Evolutionary conservation across 2,329 filamentous ascomycete species (phyloP).

Genomic region (Colletotrichum horii): DNA sequence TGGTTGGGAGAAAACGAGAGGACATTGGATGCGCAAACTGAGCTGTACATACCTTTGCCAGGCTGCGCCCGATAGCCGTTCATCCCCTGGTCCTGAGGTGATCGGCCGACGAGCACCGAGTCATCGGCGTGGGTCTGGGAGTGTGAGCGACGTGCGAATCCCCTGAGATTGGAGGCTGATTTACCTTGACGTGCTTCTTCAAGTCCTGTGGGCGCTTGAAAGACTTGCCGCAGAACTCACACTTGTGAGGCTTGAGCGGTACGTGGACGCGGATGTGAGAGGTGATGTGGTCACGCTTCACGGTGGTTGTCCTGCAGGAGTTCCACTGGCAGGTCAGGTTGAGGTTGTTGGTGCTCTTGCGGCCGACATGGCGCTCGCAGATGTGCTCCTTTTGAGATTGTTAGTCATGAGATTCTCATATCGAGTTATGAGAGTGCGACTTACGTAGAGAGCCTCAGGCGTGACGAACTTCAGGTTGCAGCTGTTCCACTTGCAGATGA

Average conservation of each 20-base stretch:
- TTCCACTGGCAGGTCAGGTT: conserved; percentile 98
- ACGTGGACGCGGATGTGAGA: conserved; percentile 99
- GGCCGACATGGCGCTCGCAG: conserved; percentile 96
- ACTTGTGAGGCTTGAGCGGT: conserved; percentile 98
- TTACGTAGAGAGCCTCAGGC: conserved; percentile 66
- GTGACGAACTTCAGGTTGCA: conserved; percentile 64
- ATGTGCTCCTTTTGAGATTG: conserved; percentile 78
- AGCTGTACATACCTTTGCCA: conserved; percentile 54
- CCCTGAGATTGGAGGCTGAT: conserved; percentile 9
- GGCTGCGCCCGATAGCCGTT: conserved; percentile 58
- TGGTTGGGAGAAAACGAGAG: conserved; percentile 32
- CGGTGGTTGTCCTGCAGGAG: conserved; percentile 91
- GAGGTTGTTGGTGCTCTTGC: conserved; percentile 98
- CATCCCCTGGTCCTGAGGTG: conserved; percentile 57
- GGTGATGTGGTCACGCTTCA: conserved; percentile 99
- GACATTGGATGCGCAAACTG: conserved; percentile 22
- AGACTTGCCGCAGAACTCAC: conserved; percentile 97
- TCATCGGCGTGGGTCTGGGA: conserved; percentile 87
- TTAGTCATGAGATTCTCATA: not conserved
- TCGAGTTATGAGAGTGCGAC: conserved; percentile 27
- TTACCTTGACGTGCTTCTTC: conserved; percentile 96
- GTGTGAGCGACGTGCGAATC: conserved; percentile 25
- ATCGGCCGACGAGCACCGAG: conserved; percentile 69
- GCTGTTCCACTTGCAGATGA: conserved; percentile 65
- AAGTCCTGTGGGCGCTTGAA: conserved; percentile 99